A percentile compares a stretch with the other conserved stretches of the same genome.
Evolutionary conservation across 108 stramenopile species (phyloP).

Genomic region (Pseudonitzschia pungens): DNA sequence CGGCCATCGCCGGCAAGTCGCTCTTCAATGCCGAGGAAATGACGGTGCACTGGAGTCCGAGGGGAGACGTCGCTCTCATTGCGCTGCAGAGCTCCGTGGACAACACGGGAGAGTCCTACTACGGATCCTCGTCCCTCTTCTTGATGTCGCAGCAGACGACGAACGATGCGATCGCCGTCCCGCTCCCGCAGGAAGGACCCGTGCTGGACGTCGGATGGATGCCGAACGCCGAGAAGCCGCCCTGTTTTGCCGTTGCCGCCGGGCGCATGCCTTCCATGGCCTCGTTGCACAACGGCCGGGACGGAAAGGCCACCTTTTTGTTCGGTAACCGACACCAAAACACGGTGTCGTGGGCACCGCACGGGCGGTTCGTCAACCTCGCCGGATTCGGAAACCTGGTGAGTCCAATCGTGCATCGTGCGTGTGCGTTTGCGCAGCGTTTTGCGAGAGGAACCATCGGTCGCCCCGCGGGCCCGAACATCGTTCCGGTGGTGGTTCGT

Average conservation of each 20-base stretch:
- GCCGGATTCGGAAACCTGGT: slow-evolving; percentile 84
- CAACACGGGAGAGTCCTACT: slow-evolving; percentile 91
- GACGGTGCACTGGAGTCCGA: slow-evolving; percentile 71
- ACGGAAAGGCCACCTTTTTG: slow-evolving; percentile 89
- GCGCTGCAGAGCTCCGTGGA: slow-evolving; percentile 90
- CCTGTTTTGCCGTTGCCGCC: slow-evolving; percentile 85
- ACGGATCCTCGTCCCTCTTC: slow-evolving; percentile 90
- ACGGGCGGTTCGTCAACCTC: slow-evolving; percentile 88
- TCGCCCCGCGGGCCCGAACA: no score
- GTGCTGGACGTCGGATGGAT: slow-evolving; percentile 87
- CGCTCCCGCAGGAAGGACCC: slow-evolving; percentile 74
- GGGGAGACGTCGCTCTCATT: slow-evolving; percentile 75
- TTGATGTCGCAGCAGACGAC: slow-evolving; percentile 63
- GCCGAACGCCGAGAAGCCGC: slow-evolving; percentile 72
- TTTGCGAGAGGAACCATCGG: no score
- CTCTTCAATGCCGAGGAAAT: slow-evolving; percentile 82
- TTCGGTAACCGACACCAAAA: slow-evolving; percentile 95
- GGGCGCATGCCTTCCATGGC: slow-evolving; percentile 91
- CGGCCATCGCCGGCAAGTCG: slow-evolving; percentile 65
- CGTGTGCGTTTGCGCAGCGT: no score
- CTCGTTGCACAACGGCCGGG: slow-evolving; percentile 87
- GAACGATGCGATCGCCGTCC: slow-evolving; percentile 61
- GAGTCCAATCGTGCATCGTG: background rate
- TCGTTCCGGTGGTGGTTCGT: no score
- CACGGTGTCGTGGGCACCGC: slow-evolving; percentile 84